These are phyloP conservation scores for Saccharomycopsis schoenii DNA, from an alignment of 805 yeast species.

Conservation along the genomic window DNA sequence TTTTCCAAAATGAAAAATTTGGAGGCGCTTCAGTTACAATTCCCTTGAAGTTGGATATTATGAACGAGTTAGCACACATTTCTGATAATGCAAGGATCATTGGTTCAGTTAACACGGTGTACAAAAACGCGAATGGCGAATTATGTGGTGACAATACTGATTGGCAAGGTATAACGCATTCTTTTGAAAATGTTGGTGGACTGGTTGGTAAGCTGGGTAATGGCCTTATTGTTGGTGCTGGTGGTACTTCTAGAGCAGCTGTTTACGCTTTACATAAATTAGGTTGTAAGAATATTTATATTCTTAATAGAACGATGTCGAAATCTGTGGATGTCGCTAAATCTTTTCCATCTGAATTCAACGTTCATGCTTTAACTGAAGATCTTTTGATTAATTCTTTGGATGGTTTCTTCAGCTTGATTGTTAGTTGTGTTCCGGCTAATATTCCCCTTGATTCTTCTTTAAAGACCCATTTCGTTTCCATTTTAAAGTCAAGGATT, in stretches of 20 bases:
- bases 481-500: slow-evolving; percentile 28
- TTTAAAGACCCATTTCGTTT: slow-evolving; percentile 39
- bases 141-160: slow-evolving; percentile 88
- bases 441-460: slow-evolving; percentile 53
- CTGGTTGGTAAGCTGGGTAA: slow-evolving; percentile 26
- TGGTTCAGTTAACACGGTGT: slow-evolving; percentile 91
- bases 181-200: slow-evolving; percentile 56
- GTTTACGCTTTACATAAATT: slow-evolving; percentile 70
- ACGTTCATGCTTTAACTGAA: slow-evolving; percentile 46
- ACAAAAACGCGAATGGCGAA: slow-evolving; percentile 38
- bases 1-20: slow-evolving; percentile 32
- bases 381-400: slow-evolving; percentile 33
- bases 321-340: slow-evolving; percentile 51
- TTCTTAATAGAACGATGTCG: slow-evolving; percentile 69
- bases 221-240: slow-evolving; percentile 90
- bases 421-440: slow-evolving; percentile 79
- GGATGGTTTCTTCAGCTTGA: slow-evolving; percentile 43
- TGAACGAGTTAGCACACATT: slow-evolving; percentile 52
- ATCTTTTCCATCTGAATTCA: slow-evolving; percentile 50
- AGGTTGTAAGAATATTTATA: slow-evolving; percentile 69
- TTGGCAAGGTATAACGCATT: slow-evolving; percentile 77
- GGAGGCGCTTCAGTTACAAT: slow-evolving; percentile 97
- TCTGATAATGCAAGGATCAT: slow-evolving; percentile 71
- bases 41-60: slow-evolving; percentile 79
- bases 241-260: slow-evolving; percentile 96